A percentile compares a stretch with the other conserved stretches of the same genome.
These are phyloP conservation scores for Metschnikowia drakensbergensis DNA, from an alignment of 805 yeast species.

Conservation along the genomic window DNA sequence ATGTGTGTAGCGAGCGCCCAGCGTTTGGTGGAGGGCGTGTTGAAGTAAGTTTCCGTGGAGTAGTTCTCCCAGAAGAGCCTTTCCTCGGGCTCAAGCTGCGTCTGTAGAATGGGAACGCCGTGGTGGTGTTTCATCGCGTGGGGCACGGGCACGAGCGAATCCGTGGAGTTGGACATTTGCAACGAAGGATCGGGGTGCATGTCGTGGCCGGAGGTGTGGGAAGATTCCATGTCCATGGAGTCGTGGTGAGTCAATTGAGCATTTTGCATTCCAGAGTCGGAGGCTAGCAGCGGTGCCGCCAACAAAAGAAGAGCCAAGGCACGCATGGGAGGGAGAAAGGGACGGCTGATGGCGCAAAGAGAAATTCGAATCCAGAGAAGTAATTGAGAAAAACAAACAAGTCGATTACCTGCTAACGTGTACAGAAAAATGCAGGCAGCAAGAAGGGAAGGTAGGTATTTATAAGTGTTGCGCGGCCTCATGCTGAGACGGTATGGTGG, in stretches of 20 bases:
- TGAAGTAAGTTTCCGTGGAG: constrained; percentile 73
- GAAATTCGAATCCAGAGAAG: too few relatives aligned
- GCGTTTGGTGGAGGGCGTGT: constrained; percentile 46
- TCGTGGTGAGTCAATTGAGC: neutral
- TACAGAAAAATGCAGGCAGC: neutral
- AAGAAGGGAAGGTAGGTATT: neutral
- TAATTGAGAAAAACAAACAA: too few relatives aligned
- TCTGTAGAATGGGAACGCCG: constrained; percentile 71
- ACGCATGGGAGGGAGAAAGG: neutral
- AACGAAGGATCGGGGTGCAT: neutral
- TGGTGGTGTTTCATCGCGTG: constrained; percentile 47
- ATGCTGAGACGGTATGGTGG: neutral
- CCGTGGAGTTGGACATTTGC: neutral
- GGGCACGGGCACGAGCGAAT: constrained; percentile 26
- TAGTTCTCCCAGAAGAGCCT: constrained; percentile 72
- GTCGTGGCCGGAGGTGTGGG: neutral
- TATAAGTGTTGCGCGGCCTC: constrained; percentile 1
- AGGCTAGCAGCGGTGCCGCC: constrained; percentile 2
- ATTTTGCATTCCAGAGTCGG: neutral
- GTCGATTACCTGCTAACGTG: neutral
- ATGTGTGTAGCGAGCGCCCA: constrained; percentile 55
- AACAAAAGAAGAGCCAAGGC: neutral
- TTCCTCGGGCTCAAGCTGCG: constrained; percentile 67
- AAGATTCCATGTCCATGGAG: neutral
- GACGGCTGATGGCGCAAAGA: neutral